Base-by-base conservation (phyloP, 805 yeast genomes). In the Starmerella potacharoeniae region DNA sequence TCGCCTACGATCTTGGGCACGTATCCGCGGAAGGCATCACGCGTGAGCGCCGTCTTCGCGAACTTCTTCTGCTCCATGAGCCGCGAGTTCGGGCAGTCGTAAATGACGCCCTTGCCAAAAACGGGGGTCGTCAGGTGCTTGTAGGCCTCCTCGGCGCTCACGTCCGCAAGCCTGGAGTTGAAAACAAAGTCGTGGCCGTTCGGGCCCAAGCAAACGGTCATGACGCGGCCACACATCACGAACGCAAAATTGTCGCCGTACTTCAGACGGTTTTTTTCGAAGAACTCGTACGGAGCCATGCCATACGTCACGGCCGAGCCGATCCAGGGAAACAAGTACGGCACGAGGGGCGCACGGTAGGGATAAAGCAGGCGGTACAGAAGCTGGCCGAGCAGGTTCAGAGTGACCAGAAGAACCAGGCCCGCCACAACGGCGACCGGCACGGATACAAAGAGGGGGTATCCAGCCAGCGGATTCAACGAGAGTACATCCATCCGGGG, bases 1-100 rank as follows among this genome's bases (percentile, higher is more conserved):
- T 93, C 98, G 60, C 82, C 83, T 64, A 79, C 79, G 65, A 93
- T 89, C 68, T 83, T 74, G 56, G 98, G 98, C 51, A 93, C 97
- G 66, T 93, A 91, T 16, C 73, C 71, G 62, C 79, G 78, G 75
- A 93, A 93, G 1, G 95, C 80, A 46, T 86, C 96, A 60, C 79
- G 80, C 31, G 96, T 85, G 63, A 93, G 77, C 28, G 96, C 95
- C 53, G 80, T 79, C 72, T 93, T 93, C 59, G 90, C 95, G 66
- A 93, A 93, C 74, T 89, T 93, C 80, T 93, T 93, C 72, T 93
- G 98, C 70, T 93, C 98, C 98, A 93, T 93, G 66, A 93, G 79
- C 62, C 89, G 81, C 65, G 81, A 73, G 73, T 93, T 93, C 60
- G 98, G 88, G 72, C 97, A 91, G 73, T 93, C 98, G 69, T 93